Evolutionary conservation across 305 asterid species (phyloP), one percentile per base, ranked within the genome.

Genomic region (Stenogyne calaminthoides): DNA sequence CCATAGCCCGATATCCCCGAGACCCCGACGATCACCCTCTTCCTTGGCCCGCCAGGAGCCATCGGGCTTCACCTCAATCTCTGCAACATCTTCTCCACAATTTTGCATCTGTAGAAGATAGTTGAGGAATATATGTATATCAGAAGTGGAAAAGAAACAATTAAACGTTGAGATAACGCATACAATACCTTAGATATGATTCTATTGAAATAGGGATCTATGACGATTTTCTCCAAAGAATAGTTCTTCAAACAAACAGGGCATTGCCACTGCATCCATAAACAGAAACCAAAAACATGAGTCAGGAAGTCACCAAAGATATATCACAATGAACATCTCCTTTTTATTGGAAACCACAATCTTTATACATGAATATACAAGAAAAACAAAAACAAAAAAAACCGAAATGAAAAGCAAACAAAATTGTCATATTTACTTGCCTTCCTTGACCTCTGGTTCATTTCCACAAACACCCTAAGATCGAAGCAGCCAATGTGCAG

Each of bases 401-500:
- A 42, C 32, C 64, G 63, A 52, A 69, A 51, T 56, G 57, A 18
- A 42, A 68, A 15, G 60, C 18, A 73, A 14, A 61, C 54, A 37
- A 7, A 11, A 74, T 37, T 32, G 5, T 49, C 52, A 46, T 58
- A 71, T 77, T 37, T 71, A 80, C 97, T 89, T 86, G 85, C 99
- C 99, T 95, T 95, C 88, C 97, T 89, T 54, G 99, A 91, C 49
- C 98, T 90, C 71, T 91, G 96, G 76, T 93, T 95, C 97, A 95
- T 93, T 84, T 95, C 97, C 83, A 95, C 97, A 83, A 91, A 87
- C 67, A 91, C 96, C 69, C 87, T 96, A 67, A 95, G 97, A 87
- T 95, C 99, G 82, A 93, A 95, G 81, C 98, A 95, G 64, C 97
- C 98, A 97, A 95, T 93, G 82, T 95, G 99, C 60, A 77, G 85